Evolutionary conservation across 2,329 filamentous ascomycete genomes (phyloP).

Genomic region (Cercospora nicotianae): DNA sequence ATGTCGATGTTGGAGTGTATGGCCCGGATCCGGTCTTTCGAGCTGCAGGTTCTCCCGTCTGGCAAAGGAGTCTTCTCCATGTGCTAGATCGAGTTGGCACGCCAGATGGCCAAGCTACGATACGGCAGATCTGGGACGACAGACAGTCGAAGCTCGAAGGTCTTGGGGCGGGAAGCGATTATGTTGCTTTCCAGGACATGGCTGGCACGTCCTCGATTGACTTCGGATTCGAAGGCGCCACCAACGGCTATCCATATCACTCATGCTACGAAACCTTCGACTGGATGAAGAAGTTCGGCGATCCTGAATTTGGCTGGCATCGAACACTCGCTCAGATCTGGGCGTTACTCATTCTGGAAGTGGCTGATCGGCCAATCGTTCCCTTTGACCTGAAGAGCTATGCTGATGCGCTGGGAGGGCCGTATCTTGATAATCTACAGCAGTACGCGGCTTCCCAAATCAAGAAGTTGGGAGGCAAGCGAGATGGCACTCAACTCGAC

Average conservation of each 20-base stretch:
- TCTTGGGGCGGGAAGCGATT: conserved; percentile 76
- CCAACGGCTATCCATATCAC: conserved; percentile 65
- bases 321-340: conserved; percentile 74
- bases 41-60: conserved; percentile 78
- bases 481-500: conserved; percentile 46
- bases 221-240: conserved; percentile 68
- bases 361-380: conserved; percentile 76
- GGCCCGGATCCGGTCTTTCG: conserved; percentile 65
- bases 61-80: conserved; percentile 68
- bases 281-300: conserved; percentile 77
- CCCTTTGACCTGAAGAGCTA: conserved; percentile 80
- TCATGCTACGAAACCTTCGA: conserved; percentile 89
- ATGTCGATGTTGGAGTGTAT: conserved; percentile 79
- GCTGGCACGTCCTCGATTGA: conserved; percentile 86
- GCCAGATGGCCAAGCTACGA: conserved; percentile 67
- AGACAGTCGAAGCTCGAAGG: conserved; percentile 62
- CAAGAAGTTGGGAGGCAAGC: conserved; percentile 10
- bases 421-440: conserved; percentile 67
- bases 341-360: conserved; percentile 78
- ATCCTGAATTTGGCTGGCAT: conserved; percentile 79
- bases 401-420: conserved; percentile 59
- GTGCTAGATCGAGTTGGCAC: conserved; percentile 74
- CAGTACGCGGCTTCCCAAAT: conserved; percentile 51
- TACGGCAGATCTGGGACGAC: conserved; percentile 75
- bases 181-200: conserved; percentile 86